Evolutionary conservation across 2,329 filamentous ascomycete genomes (phyloP).

Genomic region (Aspergillus jensenii): DNA sequence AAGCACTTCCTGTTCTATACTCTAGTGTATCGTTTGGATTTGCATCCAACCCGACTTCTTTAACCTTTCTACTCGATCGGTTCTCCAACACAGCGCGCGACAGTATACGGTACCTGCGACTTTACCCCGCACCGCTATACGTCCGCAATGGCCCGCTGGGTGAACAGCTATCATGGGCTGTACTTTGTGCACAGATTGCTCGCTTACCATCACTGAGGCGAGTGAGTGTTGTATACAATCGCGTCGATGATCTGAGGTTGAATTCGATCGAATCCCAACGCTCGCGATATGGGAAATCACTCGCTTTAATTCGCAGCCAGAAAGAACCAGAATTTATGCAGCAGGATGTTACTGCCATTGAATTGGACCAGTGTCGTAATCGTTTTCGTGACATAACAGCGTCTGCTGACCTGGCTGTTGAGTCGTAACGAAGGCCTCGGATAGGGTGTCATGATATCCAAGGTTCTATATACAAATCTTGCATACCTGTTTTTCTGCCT

Average conservation of each 20-base stretch:
- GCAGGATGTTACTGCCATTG: background rate
- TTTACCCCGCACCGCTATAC: slow-evolving; percentile 6
- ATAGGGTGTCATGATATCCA: background rate
- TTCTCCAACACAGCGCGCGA: slow-evolving; percentile 5
- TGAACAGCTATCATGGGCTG: slow-evolving; percentile 7
- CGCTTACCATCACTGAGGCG: background rate
- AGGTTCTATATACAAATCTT: background rate
- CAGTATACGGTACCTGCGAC: slow-evolving; percentile 6
- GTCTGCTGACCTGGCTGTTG: background rate
- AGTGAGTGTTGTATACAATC: background rate
- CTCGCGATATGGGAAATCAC: slow-evolving; percentile 6
- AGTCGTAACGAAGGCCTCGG: background rate
- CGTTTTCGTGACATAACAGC: background rate
- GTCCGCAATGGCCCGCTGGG: slow-evolving; percentile 1
- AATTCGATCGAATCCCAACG: slow-evolving; percentile 3
- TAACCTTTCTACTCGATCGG: slow-evolving; percentile 1
- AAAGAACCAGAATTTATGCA: slow-evolving; percentile 2
- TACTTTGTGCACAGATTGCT: slow-evolving; percentile 7
- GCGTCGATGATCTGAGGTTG: background rate
- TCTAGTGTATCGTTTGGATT: background rate
- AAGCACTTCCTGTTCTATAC: slow-evolving; percentile 5
- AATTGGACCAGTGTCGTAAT: background rate
- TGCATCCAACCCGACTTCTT: background rate
- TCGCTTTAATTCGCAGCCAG: background rate
- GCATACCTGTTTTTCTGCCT: background rate